Base-by-base conservation (phyloP, 345 rosid species). In the Sisymbrium irio region DNA sequence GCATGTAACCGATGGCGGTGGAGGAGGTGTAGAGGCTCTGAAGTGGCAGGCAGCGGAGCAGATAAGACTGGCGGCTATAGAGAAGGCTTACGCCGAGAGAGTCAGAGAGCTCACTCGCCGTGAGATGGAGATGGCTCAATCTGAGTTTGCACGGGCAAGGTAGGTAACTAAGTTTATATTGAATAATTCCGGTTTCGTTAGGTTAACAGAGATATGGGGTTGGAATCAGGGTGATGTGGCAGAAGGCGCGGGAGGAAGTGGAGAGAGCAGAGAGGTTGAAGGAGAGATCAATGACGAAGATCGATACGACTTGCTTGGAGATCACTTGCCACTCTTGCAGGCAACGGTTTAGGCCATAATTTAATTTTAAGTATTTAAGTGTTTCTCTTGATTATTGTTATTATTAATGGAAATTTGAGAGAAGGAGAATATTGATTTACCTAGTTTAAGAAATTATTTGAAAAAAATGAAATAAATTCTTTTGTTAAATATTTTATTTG, bases 311-410 rank as follows among this genome's bases (percentile, higher is more conserved):
- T 72, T 87, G 93, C 88, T 81, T 87, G 86, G 96, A 95, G 88
- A 86, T 92, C 84, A 95, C 99, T 80, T 95, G 99, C 71, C 99
- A 92, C 13, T 92, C 97, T 71, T 95, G 99, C 85, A 86, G 96
- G 76, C 97, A 90, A 77, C 87, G 87, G 81, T 92, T 95, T 82
- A 88, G 91, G 82, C 87, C 89, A 62, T 82, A 19, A 81, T 45
- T 65, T 82, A 19, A 81, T 45, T 57, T 56, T n/a, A 25, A 35
- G n/a, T 27, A 33, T 36, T 63, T 45, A 18, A n/a, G 40, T 67
- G 25, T 56, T 77, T 69, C 61, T 79, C 55, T 62, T 57, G 57
- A 67, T 61, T 82, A 25, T 61, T 81, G 73, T 71, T 79, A 67
- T 62, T 59, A 72, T 67, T 71, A 65, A 39, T 79, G 62, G 17